Base-by-base conservation (phyloP, 2,329 filamentous ascomycete genomes). In the Fusarium siculi region DNA sequence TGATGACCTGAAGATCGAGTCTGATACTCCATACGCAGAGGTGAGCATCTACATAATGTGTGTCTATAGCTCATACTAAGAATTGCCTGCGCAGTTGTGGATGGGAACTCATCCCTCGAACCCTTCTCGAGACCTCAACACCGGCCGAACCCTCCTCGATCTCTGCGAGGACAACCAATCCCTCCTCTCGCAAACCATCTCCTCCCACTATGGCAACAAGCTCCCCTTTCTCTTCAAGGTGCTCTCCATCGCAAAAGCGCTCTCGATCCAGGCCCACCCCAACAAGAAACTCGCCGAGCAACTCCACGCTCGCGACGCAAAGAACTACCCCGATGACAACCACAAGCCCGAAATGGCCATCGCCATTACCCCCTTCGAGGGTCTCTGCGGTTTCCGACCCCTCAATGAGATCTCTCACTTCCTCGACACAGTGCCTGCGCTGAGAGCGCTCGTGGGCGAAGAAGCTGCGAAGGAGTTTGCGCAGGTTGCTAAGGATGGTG, bases 311-410 rank as follows among this genome's bases (percentile, higher is more conserved):
- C 91, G 88, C 72, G 96, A 99, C 80, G 89, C 95, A 54, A 94
- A 94, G 84, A 97, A 99, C 86, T 99, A 99, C 81, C 96, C 96
- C 65, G 95, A 99, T 86, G 96, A 98, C 86, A 99, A 99, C 85
- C 96, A 99, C 87, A 99, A 99, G 85, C 96, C 96, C 39, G 96
- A 99, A 84, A 99, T 99, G 96, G 95, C 96, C 71, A 97, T 99
- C 82, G 96, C 96, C 70, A 92, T 99, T 78, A 98, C 96, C 2
- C 92, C 94, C 0, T 99, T 99, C 75, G 96, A 98, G 81, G 96
- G 96, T 2, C 89, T 99, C 39, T 99, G 96, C 79, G 96, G 96
- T 39, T 99, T 99, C 87, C 90, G 96, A 15, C 96, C 96, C 0
- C 86, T 98, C 28, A 86, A 85, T 9, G 95, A 99, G 83, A 96